Base-by-base conservation (phyloP, 2,329 filamentous ascomycete species). In the Leptoxyphium fumago region DNA sequence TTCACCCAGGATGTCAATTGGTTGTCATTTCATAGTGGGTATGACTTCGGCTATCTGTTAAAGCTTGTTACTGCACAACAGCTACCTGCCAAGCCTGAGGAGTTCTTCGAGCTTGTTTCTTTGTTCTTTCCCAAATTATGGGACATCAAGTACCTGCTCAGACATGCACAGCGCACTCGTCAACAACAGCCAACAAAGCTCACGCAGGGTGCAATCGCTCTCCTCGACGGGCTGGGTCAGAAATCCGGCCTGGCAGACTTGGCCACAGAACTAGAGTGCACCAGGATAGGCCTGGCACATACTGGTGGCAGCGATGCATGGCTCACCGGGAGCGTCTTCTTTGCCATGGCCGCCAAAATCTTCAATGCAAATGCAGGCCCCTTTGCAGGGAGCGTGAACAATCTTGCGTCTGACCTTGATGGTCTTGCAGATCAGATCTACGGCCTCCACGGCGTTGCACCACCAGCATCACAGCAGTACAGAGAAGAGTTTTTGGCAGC, bases 111-210 rank as follows among this genome's bases (percentile, higher is more conserved):
- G 56, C 76, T 89, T 40, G 85, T 96, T 65, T 84, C 84, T 59
- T 81, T 85, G 40, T 96, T 89, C 71, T 98, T 98, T 62, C 91
- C 91, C 0, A 82, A 81, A 14, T 78, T 94, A 0, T 94, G 91
- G 62, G 91, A 98, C 60, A 91, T 98, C 53, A 98, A 98, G 67
- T 94, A 91, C 62, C 75, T 98, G 36, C 89, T 95, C 77, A 94
- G 94, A 61, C 80, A 87, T 56, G 87, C 86, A 67, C 59, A 81
- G 77, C 40, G 66, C 21, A 60, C 62, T 43, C 61, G 61, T 28
- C 60, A 61, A 13, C 59, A 58, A 29, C 58, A 50, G 26, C 32
- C 32, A 9, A 52, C 52, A 11, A 55, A 58, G 17, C 69, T 74
- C 43, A 81, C 84, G 46, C 72, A 75, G 2, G 69, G 70, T 45